Evolutionary conservation across 108 stramenopile species (phyloP).

Genomic region (Parietichytrium sp.): DNA sequence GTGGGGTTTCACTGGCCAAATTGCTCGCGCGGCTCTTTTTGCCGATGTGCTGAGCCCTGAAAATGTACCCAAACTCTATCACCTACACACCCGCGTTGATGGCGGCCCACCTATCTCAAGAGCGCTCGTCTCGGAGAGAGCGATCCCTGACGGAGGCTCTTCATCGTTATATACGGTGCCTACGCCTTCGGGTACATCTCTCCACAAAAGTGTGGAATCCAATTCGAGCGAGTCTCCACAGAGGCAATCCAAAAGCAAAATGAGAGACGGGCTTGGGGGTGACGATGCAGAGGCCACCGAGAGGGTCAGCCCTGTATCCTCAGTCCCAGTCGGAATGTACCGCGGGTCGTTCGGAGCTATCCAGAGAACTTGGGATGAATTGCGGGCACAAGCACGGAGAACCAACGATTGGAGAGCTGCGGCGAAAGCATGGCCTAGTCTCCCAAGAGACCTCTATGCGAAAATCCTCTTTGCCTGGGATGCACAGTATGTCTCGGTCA

Average conservation of each 20-base stretch:
- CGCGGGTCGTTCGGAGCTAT: not conserved
- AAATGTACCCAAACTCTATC: not conserved
- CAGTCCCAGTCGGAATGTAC: not conserved
- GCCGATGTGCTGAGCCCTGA: not conserved
- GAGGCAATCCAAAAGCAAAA: too few relatives aligned
- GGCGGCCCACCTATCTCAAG: too few relatives aligned
- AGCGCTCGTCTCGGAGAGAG: too few relatives aligned
- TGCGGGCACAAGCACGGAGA: not conserved
- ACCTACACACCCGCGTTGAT: constrained; percentile 21
- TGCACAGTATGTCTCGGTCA: not conserved
- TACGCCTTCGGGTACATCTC: too few relatives aligned
- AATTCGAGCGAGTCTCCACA: too few relatives aligned
- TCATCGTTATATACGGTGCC: too few relatives aligned
- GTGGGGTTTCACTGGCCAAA: not conserved
- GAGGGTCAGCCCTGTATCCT: too few relatives aligned
- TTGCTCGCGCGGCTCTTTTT: not conserved
- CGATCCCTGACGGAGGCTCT: too few relatives aligned
- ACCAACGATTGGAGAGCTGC: not conserved
- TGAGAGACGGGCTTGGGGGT: too few relatives aligned
- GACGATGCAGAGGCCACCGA: too few relatives aligned
- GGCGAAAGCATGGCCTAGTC: not conserved
- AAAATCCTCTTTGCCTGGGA: not conserved
- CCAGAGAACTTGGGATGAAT: not conserved
- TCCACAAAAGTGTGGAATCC: too few relatives aligned
- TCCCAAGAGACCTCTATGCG: not conserved